Conservation (phyloP, 176 grass and related monocot species). For the Aegilops sharonensis region DNA sequence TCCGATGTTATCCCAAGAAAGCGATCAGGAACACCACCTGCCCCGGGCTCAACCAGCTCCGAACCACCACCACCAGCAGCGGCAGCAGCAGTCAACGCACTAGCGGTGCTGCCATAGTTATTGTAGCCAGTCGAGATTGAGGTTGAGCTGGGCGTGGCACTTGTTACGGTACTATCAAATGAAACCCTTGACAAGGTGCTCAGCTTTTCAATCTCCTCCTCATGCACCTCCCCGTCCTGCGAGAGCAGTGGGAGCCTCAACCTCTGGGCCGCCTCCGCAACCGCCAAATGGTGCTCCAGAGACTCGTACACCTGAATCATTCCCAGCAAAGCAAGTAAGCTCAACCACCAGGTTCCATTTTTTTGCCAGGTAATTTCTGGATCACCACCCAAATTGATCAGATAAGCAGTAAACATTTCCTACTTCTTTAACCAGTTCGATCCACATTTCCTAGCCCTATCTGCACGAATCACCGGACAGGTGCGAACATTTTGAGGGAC, state of each 20-base stretch:
- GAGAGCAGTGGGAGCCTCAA: constrained; percentile 88
- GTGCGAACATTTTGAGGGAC: not conserved
- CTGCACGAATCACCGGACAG: not conserved
- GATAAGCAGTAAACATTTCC: not conserved
- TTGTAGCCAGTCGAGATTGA: constrained; percentile 60
- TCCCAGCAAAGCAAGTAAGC: not conserved
- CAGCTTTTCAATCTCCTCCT: constrained; percentile 81
- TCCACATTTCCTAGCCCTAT: not conserved
- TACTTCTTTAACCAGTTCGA: not conserved
- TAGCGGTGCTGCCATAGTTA: constrained; percentile 65
- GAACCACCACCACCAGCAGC: constrained; percentile 25
- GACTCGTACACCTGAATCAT: constrained; percentile 80
- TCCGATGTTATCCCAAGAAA: constrained; percentile 85
- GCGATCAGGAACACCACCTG: constrained; percentile 75
- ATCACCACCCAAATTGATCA: not conserved
- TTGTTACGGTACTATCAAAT: constrained; percentile 64
- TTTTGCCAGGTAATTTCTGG: not conserved
- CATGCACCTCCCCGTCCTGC: constrained; percentile 74
- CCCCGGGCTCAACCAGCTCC: constrained; percentile 59
- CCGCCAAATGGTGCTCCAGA: constrained; percentile 70
- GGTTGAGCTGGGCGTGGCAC: constrained; percentile 65
- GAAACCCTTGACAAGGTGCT: constrained; percentile 81
- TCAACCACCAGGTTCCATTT: not conserved
- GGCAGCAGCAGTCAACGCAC: constrained; percentile 30
- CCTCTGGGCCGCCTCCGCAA: constrained; percentile 79